These are phyloP conservation scores for Haematococcus lacustris DNA, from an alignment of 139 green algal genomes.

Conservation along the genomic window DNA sequence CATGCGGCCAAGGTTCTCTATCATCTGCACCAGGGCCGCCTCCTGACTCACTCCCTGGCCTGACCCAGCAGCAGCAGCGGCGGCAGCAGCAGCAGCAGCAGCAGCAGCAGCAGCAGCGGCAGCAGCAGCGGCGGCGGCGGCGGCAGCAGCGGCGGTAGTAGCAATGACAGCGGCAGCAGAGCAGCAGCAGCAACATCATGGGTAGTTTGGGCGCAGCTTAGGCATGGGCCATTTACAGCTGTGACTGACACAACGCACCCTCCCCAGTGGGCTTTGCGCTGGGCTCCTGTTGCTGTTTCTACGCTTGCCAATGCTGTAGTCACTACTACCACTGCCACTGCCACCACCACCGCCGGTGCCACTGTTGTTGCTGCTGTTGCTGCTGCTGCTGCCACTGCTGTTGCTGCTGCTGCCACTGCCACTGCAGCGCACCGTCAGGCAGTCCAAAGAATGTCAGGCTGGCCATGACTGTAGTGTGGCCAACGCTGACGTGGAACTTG, in stretches of 20 bases:
- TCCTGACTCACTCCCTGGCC: conserved; percentile 6
- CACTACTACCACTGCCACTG: neutral
- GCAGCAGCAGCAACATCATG: too few relatives aligned
- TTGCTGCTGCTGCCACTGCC: neutral
- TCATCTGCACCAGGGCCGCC: conserved; percentile 27
- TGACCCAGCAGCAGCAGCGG: neutral
- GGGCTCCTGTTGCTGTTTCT: too few relatives aligned
- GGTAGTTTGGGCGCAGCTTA: neutral
- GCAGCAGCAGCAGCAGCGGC: too few relatives aligned
- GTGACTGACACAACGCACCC: neutral
- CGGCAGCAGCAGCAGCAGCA: neutral
- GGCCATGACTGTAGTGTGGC: conserved; percentile 80
- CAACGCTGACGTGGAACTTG: conserved; percentile 78
- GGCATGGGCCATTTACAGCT: neutral
- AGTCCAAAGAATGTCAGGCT: conserved; percentile 69
- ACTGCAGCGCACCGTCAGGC: conserved; percentile 21
- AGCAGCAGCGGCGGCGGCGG: too few relatives aligned
- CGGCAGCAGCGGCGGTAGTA: too few relatives aligned
- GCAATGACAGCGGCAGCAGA: neutral
- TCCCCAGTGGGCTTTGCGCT: neutral
- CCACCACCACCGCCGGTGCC: neutral
- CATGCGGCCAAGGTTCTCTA: conserved; percentile 27
- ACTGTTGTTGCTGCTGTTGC: too few relatives aligned
- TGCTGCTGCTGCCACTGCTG: neutral
- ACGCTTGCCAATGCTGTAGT: too few relatives aligned